Conservation (phyloP, 2,329 filamentous ascomycete species). For the Monosporascus cannonballus region DNA sequence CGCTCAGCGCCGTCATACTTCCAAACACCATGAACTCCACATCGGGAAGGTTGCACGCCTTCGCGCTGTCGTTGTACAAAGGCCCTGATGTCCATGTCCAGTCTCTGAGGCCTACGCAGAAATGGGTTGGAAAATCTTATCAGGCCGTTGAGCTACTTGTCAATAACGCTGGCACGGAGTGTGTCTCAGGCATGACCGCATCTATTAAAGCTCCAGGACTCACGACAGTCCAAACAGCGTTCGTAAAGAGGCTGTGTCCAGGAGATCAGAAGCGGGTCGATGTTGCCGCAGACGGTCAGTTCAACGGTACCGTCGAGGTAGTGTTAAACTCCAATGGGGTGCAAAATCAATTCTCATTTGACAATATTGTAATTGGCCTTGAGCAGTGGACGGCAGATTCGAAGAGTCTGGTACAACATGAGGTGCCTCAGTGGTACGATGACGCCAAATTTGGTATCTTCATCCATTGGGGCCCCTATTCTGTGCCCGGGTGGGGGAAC, state of each 20-base stretch:
- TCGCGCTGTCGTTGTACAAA: constrained; percentile 33
- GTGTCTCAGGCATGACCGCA: constrained; percentile 22
- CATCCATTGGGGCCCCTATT: constrained; percentile 53
- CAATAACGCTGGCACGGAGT: constrained; percentile 29
- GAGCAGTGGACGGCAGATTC: constrained; percentile 28
- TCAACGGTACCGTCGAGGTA: constrained; percentile 11
- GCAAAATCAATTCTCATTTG: constrained; percentile 4
- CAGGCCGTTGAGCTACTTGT: constrained; percentile 37
- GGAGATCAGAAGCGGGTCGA: constrained; percentile 32
- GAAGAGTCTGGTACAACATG: constrained; percentile 30
- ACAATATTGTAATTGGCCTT: constrained; percentile 26
- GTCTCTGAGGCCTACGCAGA: constrained; percentile 36
- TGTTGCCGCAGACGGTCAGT: constrained; percentile 26
- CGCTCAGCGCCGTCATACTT: constrained; percentile 32
- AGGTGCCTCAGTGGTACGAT: constrained; percentile 47
- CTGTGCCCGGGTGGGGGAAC: constrained; percentile 46
- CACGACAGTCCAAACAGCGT: constrained; percentile 14
- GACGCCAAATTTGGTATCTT: constrained; percentile 54
- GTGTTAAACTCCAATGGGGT: neutral
- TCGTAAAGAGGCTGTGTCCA: constrained; percentile 30
- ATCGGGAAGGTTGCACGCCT: constrained; percentile 34
- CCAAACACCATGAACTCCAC: constrained; percentile 31
- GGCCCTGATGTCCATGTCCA: constrained; percentile 27
- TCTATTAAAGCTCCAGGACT: constrained; percentile 5
- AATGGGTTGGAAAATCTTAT: constrained; percentile 28